Evolutionary conservation across 345 rosid genomes (phyloP).

Genomic region (Eucalyptus leucophloia): DNA sequence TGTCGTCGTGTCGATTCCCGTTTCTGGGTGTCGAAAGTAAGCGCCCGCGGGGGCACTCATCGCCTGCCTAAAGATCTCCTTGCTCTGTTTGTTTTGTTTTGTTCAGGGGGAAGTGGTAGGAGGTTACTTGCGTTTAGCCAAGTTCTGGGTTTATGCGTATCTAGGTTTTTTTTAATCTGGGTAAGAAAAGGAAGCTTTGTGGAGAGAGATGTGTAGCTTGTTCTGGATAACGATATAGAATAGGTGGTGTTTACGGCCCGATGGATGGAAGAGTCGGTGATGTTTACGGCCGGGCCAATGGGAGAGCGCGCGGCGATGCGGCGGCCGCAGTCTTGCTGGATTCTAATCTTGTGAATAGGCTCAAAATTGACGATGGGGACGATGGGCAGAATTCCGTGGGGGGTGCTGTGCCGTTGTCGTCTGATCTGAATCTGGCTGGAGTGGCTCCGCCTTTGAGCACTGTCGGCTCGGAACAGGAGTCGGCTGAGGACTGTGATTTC

Average conservation of each 20-base stretch:
- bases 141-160: neutral
- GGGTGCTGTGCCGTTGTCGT: neutral
- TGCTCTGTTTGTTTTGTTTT: neutral
- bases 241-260: neutral
- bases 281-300: neutral
- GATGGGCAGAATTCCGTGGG: neutral
- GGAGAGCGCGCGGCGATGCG: conserved; percentile 2
- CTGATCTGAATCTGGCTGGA: neutral
- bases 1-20: neutral
- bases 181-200: neutral
- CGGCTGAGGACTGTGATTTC: conserved; percentile 38
- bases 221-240: neutral
- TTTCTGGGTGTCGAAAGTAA: neutral
- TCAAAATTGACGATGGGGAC: neutral
- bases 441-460: neutral
- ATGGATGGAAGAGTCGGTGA: neutral
- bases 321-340: neutral
- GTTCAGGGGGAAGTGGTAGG: conserved; percentile 11
- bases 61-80: neutral
- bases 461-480: conserved; percentile 1
- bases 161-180: neutral
- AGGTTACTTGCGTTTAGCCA: neutral
- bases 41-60: neutral
- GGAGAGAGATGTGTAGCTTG: neutral
- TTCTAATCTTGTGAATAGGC: neutral